These are phyloP conservation scores for Sanghuangporus sanghuang DNA, from an alignment of 1,284 basidiomycete species.

Conservation along the genomic window DNA sequence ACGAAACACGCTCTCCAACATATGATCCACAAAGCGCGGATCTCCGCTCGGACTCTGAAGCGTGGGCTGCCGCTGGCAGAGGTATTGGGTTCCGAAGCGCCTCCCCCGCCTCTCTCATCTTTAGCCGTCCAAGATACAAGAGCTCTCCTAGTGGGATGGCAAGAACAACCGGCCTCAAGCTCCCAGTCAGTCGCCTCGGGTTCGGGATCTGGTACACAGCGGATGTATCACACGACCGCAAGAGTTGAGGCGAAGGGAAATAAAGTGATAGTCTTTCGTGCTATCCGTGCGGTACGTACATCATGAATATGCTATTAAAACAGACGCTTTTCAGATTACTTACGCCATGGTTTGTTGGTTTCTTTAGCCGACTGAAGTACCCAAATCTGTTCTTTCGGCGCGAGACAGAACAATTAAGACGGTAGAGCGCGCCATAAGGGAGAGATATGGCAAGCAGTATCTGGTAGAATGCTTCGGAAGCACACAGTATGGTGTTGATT, in stretches of 20 bases:
- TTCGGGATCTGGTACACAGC: neutral
- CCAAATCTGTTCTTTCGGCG: neutral
- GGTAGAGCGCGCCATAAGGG: conserved; percentile 26
- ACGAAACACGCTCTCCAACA: conserved; percentile 6
- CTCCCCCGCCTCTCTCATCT: neutral
- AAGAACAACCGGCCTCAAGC: neutral
- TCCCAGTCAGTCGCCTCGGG: neutral
- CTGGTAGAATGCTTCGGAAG: conserved; percentile 42
- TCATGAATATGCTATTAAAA: too few relatives aligned
- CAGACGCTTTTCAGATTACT: neutral
- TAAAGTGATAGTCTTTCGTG: neutral
- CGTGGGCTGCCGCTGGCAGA: conserved; percentile 10
- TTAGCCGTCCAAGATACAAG: neutral
- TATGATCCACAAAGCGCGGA: neutral
- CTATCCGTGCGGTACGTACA: neutral
- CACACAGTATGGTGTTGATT: conserved; percentile 40
- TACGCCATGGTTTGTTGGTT: neutral
- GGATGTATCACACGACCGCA: neutral
- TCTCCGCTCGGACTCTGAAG: conserved; percentile 4
- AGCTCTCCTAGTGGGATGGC: neutral
- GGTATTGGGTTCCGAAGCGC: conserved; percentile 4
- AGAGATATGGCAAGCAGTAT: conserved; percentile 33
- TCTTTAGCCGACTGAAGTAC: neutral
- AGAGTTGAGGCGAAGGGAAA: neutral
- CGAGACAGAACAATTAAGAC: conserved; percentile 18